A percentile compares a stretch with the other conserved stretches of the same genome.
Evolutionary conservation across 202 grass and related monocot genomes (phyloP).

Genomic region (Tripidium arundinaceum): DNA sequence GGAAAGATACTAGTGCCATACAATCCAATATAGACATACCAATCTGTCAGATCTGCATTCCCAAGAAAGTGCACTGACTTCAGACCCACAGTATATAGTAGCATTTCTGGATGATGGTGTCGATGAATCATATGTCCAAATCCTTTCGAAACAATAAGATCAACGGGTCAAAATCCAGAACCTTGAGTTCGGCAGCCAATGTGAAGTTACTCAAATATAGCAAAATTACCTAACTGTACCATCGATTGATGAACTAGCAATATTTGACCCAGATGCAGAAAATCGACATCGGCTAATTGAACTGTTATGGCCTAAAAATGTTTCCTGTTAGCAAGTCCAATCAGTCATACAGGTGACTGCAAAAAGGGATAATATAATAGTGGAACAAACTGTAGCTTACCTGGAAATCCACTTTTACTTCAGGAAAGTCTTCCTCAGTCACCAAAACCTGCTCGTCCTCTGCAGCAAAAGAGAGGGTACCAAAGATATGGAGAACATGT

Average conservation of each 20-base stretch:
- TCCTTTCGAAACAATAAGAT: slow-evolving; percentile 46
- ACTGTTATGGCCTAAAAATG: slow-evolving; percentile 97
- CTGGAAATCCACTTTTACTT: slow-evolving; percentile 91
- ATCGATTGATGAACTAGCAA: slow-evolving; percentile 90
- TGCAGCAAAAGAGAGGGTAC: slow-evolving; percentile 33
- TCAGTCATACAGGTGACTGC: slow-evolving; percentile 32
- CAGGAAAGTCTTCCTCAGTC: slow-evolving; percentile 78
- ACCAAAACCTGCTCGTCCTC: slow-evolving; percentile 42
- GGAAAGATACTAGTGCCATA: not conserved
- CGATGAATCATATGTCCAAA: slow-evolving; percentile 93
- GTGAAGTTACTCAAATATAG: slow-evolving; percentile 9
- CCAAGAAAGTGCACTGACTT: slow-evolving; percentile 94
- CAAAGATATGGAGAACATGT: slow-evolving; percentile 8
- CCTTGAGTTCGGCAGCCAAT: slow-evolving; percentile 11
- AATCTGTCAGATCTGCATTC: slow-evolving; percentile 98
- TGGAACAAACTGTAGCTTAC: slow-evolving; percentile 43
- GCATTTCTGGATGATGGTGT: slow-evolving; percentile 95
- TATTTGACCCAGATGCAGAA: slow-evolving; percentile 88
- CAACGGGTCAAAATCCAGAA: slow-evolving; percentile 24
- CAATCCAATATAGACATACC: slow-evolving; percentile 42
- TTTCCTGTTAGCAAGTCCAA: slow-evolving; percentile 70
- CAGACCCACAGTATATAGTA: slow-evolving; percentile 92
- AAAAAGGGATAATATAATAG: not conserved
- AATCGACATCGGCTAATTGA: slow-evolving; percentile 79
- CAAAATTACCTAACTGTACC: slow-evolving; percentile 87